Conservation (phyloP, 192 early-diverging fungal species). For the Funneliformis mosseae region DNA sequence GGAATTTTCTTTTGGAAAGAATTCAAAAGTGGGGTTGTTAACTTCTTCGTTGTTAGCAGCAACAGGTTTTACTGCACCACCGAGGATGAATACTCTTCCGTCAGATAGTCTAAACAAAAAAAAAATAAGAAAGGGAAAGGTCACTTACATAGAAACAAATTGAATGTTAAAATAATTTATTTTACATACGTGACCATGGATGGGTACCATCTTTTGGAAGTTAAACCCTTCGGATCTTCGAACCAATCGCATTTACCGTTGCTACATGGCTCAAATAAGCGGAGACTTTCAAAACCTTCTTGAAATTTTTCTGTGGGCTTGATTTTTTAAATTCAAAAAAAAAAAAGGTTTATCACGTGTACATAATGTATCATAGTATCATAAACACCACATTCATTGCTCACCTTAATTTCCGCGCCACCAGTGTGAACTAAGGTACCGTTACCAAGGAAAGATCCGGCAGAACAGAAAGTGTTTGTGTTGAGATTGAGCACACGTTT, state of each 20-base stretch:
- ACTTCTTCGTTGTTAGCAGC: constrained; percentile 40
- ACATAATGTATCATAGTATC: background rate
- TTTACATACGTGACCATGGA: constrained; percentile 40
- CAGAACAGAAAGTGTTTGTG: constrained; percentile 61
- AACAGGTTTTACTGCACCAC: constrained; percentile 53
- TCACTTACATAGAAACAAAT: background rate
- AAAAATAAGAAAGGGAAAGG: background rate
- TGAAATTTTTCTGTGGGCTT: background rate
- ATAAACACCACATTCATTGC: background rate
- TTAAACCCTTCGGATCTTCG: constrained; percentile 46
- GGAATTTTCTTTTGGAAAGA: constrained; percentile 18
- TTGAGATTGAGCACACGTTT: constrained; percentile 46
- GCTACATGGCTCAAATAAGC: constrained; percentile 50
- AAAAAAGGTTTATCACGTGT: constrained; percentile 15
- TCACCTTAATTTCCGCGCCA: constrained; percentile 45
- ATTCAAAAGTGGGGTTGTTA: constrained; percentile 53
- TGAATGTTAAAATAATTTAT: background rate
- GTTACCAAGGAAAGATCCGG: constrained; percentile 53
- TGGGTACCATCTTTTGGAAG: constrained; percentile 55
- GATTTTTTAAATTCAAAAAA: background rate
- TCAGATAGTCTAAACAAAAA: constrained; percentile 34
- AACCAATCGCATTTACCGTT: constrained; percentile 49
- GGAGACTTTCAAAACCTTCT: constrained; percentile 48
- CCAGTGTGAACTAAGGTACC: constrained; percentile 56
- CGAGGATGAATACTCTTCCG: constrained; percentile 57